These are phyloP conservation scores for Trichomonascaceae sp. DNA, from an alignment of 1,139 yeast species.

Conservation along the genomic window DNA sequence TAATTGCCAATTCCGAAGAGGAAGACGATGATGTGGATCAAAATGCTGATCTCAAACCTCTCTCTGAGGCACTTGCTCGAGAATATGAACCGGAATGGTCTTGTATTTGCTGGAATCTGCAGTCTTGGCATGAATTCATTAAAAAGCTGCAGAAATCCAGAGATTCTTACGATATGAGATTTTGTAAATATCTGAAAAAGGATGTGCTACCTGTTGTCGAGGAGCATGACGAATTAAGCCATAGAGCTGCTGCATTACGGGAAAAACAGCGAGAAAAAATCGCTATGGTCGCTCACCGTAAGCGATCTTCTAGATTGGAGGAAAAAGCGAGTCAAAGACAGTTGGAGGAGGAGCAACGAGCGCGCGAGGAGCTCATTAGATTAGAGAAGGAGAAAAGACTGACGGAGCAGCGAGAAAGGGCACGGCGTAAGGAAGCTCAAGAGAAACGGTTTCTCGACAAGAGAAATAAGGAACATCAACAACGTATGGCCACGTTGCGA, in stretches of 20 bases:
- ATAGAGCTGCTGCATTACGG: slow-evolving; percentile 21
- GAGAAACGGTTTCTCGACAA: slow-evolving; percentile 6
- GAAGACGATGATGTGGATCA: slow-evolving; percentile 13
- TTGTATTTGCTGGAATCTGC: slow-evolving; percentile 31
- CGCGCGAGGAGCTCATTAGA: slow-evolving; percentile 13
- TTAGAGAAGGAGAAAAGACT: slow-evolving; percentile 11
- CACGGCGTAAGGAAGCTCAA: neutral
- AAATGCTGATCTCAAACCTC: slow-evolving; percentile 12
- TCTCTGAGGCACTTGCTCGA: slow-evolving; percentile 22
- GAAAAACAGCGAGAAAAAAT: slow-evolving; percentile 23
- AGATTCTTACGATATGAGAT: slow-evolving; percentile 16
- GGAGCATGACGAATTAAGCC: slow-evolving; percentile 25
- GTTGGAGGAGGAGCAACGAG: slow-evolving; percentile 17
- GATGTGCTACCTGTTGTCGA: slow-evolving; percentile 29
- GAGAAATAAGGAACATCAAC: slow-evolving; percentile 10
- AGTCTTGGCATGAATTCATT: slow-evolving; percentile 28
- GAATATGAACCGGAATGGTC: slow-evolving; percentile 28
- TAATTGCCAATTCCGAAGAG: slow-evolving; percentile 9
- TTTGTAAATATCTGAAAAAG: slow-evolving; percentile 20
- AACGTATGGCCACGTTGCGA: slow-evolving; percentile 9
- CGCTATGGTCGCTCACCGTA: slow-evolving; percentile 25
- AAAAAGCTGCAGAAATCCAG: slow-evolving; percentile 18
- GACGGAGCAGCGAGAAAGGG: slow-evolving; percentile 6
- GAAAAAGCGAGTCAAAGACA: slow-evolving; percentile 20
- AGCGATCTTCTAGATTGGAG: slow-evolving; percentile 29